Base-by-base conservation (phyloP, 2,329 filamentous ascomycete genomes). In the Botrytis byssoidea region DNA sequence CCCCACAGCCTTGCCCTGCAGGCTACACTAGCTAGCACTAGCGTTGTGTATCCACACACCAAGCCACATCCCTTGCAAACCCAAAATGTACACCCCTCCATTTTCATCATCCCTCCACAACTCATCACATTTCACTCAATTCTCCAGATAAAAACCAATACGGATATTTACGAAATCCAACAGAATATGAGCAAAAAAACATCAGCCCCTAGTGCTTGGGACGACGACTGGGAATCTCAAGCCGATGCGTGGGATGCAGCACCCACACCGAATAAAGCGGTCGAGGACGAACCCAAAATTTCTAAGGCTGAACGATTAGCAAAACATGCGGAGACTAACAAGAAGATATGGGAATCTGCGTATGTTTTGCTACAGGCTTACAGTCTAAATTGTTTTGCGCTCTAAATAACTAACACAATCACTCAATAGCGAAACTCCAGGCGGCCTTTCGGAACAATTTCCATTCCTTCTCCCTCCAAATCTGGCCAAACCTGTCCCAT, bases 281-380 rank as follows among this genome's bases (percentile, higher is more conserved):
- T 70, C 14, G 74, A 78, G 70, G 76, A 79, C 60, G 75, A 77
- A 60, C 74, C 77, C n/a, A 81, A 79, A 55, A 70, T 94, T 74
- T 90, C 89, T 77, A 94, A 92, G 80, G 90, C 93, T 6, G 92
- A 98, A 83, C 90, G 92, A 60, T 86, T 92, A 75, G 93, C 92
- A 20, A 89, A 91, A 81, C 95, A 98, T 82, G 89, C 88, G 42
- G 94, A 97, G 81, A 88, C 91, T 71, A 97, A 98, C 82, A 90
- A 91, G 79, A 92, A 92, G 82, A 84, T 98, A 73, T 98, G 95
- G 95, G 90, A 96, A 80, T 91, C 94, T 80, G 95, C 95, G 92
- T 96, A 89, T 73, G 89, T 79, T 35, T 63, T 44, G 8, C 35
- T 32, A 16, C 20, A 35, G 35, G 46, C 18, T 48, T 20, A 61